Evolutionary conservation across 1,284 basidiomycete genomes (phyloP), one percentile per base, ranked within the genome.

Genomic region (Melampsora larici-populina): DNA sequence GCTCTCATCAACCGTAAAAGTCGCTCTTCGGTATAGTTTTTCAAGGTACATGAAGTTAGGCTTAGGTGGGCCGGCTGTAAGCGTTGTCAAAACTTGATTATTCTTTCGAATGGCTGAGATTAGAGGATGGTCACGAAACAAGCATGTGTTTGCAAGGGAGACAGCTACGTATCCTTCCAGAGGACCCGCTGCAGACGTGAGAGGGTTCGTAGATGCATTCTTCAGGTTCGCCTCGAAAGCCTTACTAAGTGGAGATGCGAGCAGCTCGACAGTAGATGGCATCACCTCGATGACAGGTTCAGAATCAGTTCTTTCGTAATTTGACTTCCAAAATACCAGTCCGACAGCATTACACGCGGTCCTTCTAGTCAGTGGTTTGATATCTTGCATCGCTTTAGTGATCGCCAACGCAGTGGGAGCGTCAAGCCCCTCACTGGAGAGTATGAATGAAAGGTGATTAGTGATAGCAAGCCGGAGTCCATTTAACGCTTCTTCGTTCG

Each of bases 41-140:
- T 94, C 93, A 88, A 89, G 92, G 26, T 95, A 82, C 55, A 97
- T 83, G 85, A 96, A 96, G 0, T 91, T 90, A 0, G 93, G 91
- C 82, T 93, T 96, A 31, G 81, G 79, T 21, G 85, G 84, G 6
- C 82, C 79, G 7, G 86, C 83, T 0, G 46, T 43, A 24, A 84
- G 81, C 31, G 86, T 79, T 7, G 79, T 80, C 49, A 86, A 73
- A 0, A 82, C 81, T 0, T 84, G 68, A 66, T 85, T 85, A 24
- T 80, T 80, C 13, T 79, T 65, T 31, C 81, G 69, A 55, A 81
- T 48, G 21, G 78, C 78, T 29, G 80, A 80, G 65, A 79, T 75
- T 58, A 15, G n/a, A 46, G 62, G 17, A 4, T 43, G 26, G 26
- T 68, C 49, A 60, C 51, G 29, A 84, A 78, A 36, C 11, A 67